Evolutionary conservation across 805 yeast genomes (phyloP), one percentile per base, ranked within the genome.

Genomic region (Kazachstania bromeliacearum): DNA sequence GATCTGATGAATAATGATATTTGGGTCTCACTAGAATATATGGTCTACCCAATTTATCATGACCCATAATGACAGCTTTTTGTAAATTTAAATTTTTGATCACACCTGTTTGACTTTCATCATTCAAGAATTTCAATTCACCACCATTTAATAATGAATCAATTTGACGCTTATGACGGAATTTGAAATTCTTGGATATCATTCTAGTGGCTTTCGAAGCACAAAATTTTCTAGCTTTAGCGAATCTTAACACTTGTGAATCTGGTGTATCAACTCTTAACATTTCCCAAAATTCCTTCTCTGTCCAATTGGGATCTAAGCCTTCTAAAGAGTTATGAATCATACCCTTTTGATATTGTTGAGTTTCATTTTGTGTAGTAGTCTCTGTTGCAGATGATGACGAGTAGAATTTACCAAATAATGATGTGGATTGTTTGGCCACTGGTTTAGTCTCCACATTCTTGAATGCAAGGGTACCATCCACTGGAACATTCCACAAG

Each of bases 171-270:
- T 73, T 81, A 28, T 68, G 66, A 53, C 96, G 75, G 95, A 96
- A 88, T 42, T 71, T 67, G 46, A 85, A 56, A 5, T 94, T 78
- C 42, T 71, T 66, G n/a, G 79, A 67, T 34, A 85, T 51, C 94
- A 87, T 85, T 15, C 66, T 64, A 38, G 83, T 55, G 0, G 85
- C 69, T 50, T 77, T 73, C 46, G 75, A 79, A 16, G 77, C 67
- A 45, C 81, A 75, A 79, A 85, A 85, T 61, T 85, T 85, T 61
- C 96, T 77, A 26, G 96, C 96, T 47, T 95, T 70, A 18, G 84
- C 60, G 50, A 80, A 88, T 50, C 94, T 71, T 51, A 88, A 66
- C 21, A 85, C 34, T 46, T 79, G 59, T 48, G 82, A 79, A 59
- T 92, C 99, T 3, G 94, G 82, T 32, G 79, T 68, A 56, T 89